These are phyloP conservation scores for Urtica urens DNA, from an alignment of 306 rosid genomes.

Conservation along the genomic window DNA sequence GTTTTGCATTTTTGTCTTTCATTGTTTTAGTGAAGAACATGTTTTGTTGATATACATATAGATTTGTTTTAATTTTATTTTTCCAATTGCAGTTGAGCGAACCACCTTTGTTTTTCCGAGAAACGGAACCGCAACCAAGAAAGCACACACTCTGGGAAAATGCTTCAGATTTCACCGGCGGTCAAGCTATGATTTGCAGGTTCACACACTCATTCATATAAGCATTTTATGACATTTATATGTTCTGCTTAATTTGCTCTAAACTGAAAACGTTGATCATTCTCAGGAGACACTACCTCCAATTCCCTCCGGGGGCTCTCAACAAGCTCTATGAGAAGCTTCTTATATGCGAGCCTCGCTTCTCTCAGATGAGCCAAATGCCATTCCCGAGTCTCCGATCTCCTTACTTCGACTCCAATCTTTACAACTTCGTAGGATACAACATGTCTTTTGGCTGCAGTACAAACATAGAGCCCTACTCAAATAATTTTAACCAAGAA, in stretches of 20 bases:
- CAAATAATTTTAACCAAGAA: neutral
- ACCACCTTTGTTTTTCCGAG: slow-evolving; percentile 20
- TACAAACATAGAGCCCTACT: neutral
- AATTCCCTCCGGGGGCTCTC: slow-evolving; percentile 35
- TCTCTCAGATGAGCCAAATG: slow-evolving; percentile 22
- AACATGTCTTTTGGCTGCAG: slow-evolving; percentile 1
- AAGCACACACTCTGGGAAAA: slow-evolving; percentile 22
- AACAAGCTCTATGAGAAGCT: slow-evolving; percentile 29
- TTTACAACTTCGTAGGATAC: slow-evolving; percentile 2
- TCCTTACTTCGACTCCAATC: slow-evolving; percentile 23
- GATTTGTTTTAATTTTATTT: neutral
- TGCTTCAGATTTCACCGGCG: slow-evolving; percentile 19
- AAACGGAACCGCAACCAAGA: slow-evolving; percentile 20
- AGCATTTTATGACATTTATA: neutral
- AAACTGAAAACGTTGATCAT: neutral
- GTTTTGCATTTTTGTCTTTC: slow-evolving; percentile 7
- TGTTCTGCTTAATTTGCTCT: neutral
- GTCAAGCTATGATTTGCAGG: slow-evolving; percentile 19
- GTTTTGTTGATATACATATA: neutral
- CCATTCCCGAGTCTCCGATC: slow-evolving; percentile 24
- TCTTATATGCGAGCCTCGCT: slow-evolving; percentile 19
- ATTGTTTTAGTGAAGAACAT: neutral
- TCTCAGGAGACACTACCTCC: slow-evolving; percentile 28
- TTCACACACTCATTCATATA: neutral
- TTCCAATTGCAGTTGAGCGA: slow-evolving; percentile 13